A percentile compares a stretch with the other conserved stretches of the same genome.
Evolutionary conservation across 345 rosid species (phyloP).

Genomic region (Psidium guajava): DNA sequence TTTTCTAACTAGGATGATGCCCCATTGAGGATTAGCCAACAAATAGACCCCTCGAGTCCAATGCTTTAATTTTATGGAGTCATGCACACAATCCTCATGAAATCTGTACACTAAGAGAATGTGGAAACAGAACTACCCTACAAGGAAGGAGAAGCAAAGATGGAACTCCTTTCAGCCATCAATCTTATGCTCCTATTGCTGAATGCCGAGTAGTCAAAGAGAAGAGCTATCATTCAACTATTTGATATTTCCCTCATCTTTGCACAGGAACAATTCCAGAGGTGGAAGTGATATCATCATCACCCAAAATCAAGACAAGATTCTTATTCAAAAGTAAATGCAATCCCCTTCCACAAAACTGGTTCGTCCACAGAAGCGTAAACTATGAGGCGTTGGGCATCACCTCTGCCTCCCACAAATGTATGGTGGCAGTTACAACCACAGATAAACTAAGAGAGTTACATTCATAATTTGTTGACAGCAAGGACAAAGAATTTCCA

Average conservation of each 20-base stretch:
- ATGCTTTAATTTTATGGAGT: neutral
- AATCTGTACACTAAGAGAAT: neutral
- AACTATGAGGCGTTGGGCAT: neutral
- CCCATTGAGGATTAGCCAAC: neutral
- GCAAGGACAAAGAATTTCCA: neutral
- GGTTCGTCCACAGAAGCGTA: neutral
- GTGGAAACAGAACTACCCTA: neutral
- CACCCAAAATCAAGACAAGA: neutral
- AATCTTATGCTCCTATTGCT: neutral
- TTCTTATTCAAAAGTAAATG: neutral
- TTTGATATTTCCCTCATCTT: neutral
- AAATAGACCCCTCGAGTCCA: neutral
- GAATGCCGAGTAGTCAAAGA: neutral
- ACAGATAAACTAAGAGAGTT: neutral
- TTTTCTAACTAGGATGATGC: neutral
- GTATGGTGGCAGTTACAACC: neutral
- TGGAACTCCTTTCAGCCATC: neutral
- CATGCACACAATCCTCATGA: neutral
- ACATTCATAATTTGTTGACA: neutral
- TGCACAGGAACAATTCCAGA: neutral
- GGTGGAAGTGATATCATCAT: neutral
- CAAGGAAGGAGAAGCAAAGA: neutral
- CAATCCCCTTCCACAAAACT: neutral
- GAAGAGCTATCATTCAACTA: neutral
- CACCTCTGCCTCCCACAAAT: neutral